Percentiles rank a stretch among this genome's conserved stretches.
These are phyloP conservation scores for Drosera spatulata DNA, from an alignment of 179 eudicot species.

Conservation along the genomic window DNA sequence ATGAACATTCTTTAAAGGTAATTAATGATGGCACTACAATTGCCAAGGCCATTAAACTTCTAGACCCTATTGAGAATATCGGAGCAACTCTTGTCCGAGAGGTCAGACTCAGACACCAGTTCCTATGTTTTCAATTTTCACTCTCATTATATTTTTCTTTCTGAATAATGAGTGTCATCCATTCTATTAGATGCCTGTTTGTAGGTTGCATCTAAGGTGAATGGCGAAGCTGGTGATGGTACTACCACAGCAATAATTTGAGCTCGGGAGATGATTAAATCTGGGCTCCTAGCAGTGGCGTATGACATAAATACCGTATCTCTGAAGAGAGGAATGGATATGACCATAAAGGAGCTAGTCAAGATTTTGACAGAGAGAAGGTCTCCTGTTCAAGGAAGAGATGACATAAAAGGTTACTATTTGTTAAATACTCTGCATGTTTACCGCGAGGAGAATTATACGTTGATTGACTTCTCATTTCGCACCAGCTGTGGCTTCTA, in stretches of 20 bases:
- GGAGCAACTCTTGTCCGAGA: constrained; percentile 78
- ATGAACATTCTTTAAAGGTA: constrained; percentile 58
- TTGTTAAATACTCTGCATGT: constrained; percentile 1
- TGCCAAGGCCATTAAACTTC: constrained; percentile 77
- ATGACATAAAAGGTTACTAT: constrained; percentile 57
- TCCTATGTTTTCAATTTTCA: neutral
- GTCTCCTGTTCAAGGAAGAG: constrained; percentile 47
- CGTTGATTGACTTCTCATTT: constrained; percentile 4
- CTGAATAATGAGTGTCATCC: constrained; percentile 11
- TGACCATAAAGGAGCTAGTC: constrained; percentile 55
- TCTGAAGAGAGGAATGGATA: constrained; percentile 81
- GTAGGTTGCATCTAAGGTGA: constrained; percentile 92
- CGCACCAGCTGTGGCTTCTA: constrained; percentile 66
- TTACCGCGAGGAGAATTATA: constrained; percentile 2
- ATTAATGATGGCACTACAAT: constrained; percentile 93
- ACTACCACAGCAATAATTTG: constrained; percentile 86
- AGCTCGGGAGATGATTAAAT: constrained; percentile 78
- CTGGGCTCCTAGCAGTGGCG: constrained; percentile 57
- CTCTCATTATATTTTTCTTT: constrained; percentile 5
- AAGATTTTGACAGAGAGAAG: constrained; percentile 51
- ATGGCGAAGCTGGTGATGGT: constrained; percentile 91
- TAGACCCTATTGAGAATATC: constrained; percentile 75
- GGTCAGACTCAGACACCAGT: constrained; percentile 30
- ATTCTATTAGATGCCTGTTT: constrained; percentile 16
- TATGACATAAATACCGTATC: constrained; percentile 76